These are phyloP conservation scores for Exophiala dermatitidis DNA, from an alignment of 2,329 filamentous ascomycete species.

Conservation along the genomic window DNA sequence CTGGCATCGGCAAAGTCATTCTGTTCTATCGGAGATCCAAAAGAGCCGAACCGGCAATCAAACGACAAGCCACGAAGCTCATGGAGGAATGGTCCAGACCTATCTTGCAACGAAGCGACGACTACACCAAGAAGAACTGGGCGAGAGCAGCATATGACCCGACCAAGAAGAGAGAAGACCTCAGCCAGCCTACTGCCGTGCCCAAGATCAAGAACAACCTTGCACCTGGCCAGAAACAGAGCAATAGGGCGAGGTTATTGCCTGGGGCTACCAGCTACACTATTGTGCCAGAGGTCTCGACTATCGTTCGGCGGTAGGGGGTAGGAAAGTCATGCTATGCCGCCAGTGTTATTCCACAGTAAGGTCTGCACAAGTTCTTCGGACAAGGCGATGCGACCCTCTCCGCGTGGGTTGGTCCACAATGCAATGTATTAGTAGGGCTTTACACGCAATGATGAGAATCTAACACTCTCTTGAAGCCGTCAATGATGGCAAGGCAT, in stretches of 20 bases:
- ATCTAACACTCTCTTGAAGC: too few species aligned
- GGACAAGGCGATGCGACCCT: too few species aligned
- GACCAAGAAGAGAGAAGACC: slow-evolving; percentile 27
- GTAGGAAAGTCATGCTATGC: not conserved
- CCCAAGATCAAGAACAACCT: slow-evolving; percentile 31
- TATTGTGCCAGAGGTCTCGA: slow-evolving; percentile 47
- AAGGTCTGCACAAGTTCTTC: too few species aligned
- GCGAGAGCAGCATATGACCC: slow-evolving; percentile 55
- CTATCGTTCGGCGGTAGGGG: slow-evolving; percentile 10
- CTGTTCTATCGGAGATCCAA: slow-evolving; percentile 96
- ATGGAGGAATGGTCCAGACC: slow-evolving; percentile 92
- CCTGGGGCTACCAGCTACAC: slow-evolving; percentile 55
- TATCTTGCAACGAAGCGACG: slow-evolving; percentile 86
- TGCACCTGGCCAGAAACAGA: slow-evolving; percentile 25
- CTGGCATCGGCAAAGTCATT: slow-evolving; percentile 91
- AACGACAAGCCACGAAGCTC: slow-evolving; percentile 86
- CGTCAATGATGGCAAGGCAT: too few species aligned
- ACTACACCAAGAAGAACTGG: slow-evolving; percentile 77
- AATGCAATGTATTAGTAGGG: too few species aligned
- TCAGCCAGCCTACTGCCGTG: slow-evolving; percentile 40
- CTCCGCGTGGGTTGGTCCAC: too few species aligned
- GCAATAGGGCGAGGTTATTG: slow-evolving; percentile 53
- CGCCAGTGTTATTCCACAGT: too few species aligned
- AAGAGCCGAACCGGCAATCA: slow-evolving; percentile 78
- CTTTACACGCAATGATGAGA: too few species aligned